phyloP scores from a whole-genome alignment of 192 early-diverging fungal species.

The Rhizophlyctis rosea region DNA sequence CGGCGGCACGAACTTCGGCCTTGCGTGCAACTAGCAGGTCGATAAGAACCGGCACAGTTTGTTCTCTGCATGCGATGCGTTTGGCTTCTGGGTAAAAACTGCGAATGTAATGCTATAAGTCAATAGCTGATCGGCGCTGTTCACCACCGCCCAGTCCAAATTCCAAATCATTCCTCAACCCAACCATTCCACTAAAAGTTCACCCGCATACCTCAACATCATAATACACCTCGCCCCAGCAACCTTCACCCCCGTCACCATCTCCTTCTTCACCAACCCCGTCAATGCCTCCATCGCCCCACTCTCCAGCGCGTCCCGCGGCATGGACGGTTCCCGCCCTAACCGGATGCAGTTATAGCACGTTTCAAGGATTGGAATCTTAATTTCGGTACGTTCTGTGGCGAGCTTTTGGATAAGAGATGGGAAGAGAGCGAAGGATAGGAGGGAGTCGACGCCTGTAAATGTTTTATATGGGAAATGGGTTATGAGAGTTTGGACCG shows the following conservation, averaged over 20 bases:
- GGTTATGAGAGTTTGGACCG: conserved; percentile 3
- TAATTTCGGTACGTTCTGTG: conserved; percentile 44
- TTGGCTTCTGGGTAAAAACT: conserved; percentile 51
- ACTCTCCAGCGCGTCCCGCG: conserved; percentile 35
- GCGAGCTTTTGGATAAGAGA: conserved; percentile 35
- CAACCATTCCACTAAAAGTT: no score
- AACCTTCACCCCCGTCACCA: conserved; percentile 39
- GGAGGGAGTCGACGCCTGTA: conserved; percentile 29
- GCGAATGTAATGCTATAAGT: background rate
- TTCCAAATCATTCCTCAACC: conserved; percentile 1
- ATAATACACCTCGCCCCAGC: conserved; percentile 47
- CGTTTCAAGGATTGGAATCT: conserved; percentile 46
- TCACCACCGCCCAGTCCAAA: no score
- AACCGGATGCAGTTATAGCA: conserved; percentile 48
- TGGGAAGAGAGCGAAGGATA: conserved; percentile 20
- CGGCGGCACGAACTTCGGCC: conserved; percentile 43
- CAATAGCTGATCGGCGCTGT: no score
- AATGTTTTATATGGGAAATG: conserved; percentile 9
- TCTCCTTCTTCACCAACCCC: conserved; percentile 31
- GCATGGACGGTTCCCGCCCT: conserved; percentile 34
- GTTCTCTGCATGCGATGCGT: conserved; percentile 25
- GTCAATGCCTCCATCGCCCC: conserved; percentile 48
- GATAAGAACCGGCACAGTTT: conserved; percentile 41
- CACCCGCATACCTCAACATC: conserved; percentile 43
- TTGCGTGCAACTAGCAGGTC: conserved; percentile 36